Base-by-base conservation (phyloP, 2,329 filamentous ascomycete genomes). In the Fusarium redolens region DNA sequence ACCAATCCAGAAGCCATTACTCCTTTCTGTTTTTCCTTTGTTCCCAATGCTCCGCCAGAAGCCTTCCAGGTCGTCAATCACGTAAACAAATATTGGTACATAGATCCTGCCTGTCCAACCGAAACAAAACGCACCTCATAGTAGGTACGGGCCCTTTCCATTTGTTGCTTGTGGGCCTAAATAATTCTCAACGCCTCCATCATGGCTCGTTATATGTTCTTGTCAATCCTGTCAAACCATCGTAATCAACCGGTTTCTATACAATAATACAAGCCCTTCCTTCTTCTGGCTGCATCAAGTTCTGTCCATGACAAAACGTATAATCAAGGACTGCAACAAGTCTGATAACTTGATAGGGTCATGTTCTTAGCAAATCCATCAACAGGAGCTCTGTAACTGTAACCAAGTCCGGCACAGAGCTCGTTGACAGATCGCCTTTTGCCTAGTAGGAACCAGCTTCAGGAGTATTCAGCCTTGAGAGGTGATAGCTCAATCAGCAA, bases 21-120 rank as follows among this genome's bases (percentile, higher is more conserved):
- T 73, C 71, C 70, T 35, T 38, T 61, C 57, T 63, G 30, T 63
- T 52, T 71, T 74, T 73, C 52, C 50, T 61, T 30, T 55, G 28
- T 52, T 60, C 47, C 70, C 57, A 63, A 59, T 59, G 54, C 62
- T 61, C 62, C 69, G 41, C 54, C 50, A 59, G 47, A 50, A 48
- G 59, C 54, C n/a, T 60, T 67, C 45, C 66, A 65, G 51, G 65
- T 67, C 67, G 40, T 71, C 71, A 60, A 65, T 63, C 62, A 71
- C 60, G 47, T 64, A 68, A 66, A 64, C 55, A 73, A 43, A 61
- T 73, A 68, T 68, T 73, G 72, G 61, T 73, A 73, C 71, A 73
- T 68, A 50, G 62, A 47, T 71, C 58, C 63, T 58, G 67, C 69
- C 45, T 68, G 43, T 61, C 45, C 55, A 56, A 58, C 62, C 62